These are phyloP conservation scores for Microstegium vimineum DNA, from an alignment of 176 grass and related monocot genomes.

Conservation along the genomic window DNA sequence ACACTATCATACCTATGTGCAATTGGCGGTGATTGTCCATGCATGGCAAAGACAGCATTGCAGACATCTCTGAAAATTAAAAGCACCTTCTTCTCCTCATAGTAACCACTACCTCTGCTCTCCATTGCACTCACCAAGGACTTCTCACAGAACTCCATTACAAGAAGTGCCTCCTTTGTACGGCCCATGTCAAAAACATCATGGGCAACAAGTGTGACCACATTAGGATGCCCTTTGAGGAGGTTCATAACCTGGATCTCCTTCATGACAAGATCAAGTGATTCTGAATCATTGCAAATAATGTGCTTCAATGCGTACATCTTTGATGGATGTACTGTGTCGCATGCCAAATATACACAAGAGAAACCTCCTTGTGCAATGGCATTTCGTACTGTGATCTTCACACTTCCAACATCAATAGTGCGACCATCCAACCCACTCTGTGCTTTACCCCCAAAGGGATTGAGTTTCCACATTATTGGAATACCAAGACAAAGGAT, in stretches of 20 bases:
- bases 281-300: slow-evolving; percentile 72
- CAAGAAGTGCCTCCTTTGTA: slow-evolving; percentile 66
- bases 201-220: slow-evolving; percentile 63
- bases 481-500: neutral
- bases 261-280: slow-evolving; percentile 63
- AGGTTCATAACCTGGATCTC: slow-evolving; percentile 76
- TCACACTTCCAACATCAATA: slow-evolving; percentile 60
- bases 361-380: slow-evolving; percentile 90
- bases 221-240: slow-evolving; percentile 73
- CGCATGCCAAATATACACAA: slow-evolving; percentile 66
- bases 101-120: slow-evolving; percentile 65
- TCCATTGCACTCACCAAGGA: slow-evolving; percentile 63
- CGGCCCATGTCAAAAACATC: slow-evolving; percentile 76
- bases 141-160: slow-evolving; percentile 81
- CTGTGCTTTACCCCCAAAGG: slow-evolving; percentile 56
- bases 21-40: slow-evolving; percentile 71
- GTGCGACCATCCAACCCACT: slow-evolving; percentile 64
- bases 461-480: slow-evolving; percentile 85
- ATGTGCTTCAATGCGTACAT: slow-evolving; percentile 77
- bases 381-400: slow-evolving; percentile 57
- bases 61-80: slow-evolving; percentile 77
- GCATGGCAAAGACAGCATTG: slow-evolving; percentile 84
- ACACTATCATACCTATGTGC: slow-evolving; percentile 59
- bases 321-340: slow-evolving; percentile 48
- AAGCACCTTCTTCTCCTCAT: slow-evolving; percentile 73